Percentiles rank a stretch among this genome's conserved stretches.
Evolutionary conservation across 805 yeast genomes (phyloP).

Genomic region (Pichia ethanolica): DNA sequence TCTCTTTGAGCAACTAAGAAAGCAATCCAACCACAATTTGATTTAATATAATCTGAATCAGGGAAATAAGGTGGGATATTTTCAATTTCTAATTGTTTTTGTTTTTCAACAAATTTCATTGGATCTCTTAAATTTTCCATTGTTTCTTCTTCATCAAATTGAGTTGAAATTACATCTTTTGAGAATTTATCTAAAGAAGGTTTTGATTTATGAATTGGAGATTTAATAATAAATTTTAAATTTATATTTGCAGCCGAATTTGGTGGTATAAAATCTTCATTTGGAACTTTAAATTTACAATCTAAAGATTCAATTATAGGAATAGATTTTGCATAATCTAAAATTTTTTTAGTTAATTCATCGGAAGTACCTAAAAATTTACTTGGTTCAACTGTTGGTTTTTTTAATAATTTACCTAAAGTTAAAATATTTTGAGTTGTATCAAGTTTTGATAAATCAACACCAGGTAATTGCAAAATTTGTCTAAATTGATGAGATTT

Average conservation of each 20-base stretch:
- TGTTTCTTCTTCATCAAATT: constrained; percentile 49
- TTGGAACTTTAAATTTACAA: constrained; percentile 79
- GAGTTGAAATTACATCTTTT: constrained; percentile 25
- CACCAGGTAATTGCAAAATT: constrained; percentile 75
- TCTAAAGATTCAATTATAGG: constrained; percentile 63
- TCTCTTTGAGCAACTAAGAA: constrained; percentile 69
- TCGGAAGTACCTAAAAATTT: constrained; percentile 45
- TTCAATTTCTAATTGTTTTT: constrained; percentile 56
- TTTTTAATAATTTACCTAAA: constrained; percentile 61
- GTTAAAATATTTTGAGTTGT: constrained; percentile 47
- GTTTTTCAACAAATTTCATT: constrained; percentile 50
- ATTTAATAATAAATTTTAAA: constrained; percentile 66
- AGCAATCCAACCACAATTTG: constrained; percentile 52
- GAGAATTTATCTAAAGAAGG: constrained; percentile 37
- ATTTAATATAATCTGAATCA: constrained; percentile 28
- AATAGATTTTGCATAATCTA: constrained; percentile 53
- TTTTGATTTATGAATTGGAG: constrained; percentile 59
- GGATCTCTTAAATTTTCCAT: constrained; percentile 70
- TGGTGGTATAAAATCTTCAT: constrained; percentile 68
- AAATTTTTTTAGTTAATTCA: constrained; percentile 32
- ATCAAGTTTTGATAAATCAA: constrained; percentile 42
- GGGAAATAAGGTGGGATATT: constrained; percentile 78
- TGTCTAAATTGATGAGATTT: constrained; percentile 46
- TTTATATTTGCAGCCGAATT: constrained; percentile 67
- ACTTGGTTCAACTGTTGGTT: constrained; percentile 47